Conservation (phyloP, 2,329 filamentous ascomycete genomes). For the Hypoxylon sp. region DNA sequence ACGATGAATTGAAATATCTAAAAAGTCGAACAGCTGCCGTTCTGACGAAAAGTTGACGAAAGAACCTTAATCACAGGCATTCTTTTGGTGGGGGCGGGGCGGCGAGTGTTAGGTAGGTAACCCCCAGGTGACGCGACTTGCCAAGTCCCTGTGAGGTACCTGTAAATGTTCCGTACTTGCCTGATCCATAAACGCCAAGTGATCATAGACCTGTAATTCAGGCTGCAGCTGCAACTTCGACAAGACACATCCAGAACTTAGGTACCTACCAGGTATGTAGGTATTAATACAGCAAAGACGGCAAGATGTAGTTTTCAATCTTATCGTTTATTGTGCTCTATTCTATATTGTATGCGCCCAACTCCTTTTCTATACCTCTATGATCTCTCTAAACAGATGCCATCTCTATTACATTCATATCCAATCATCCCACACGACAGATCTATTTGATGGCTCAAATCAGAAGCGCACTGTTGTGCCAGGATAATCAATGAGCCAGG, state of each 20-base stretch:
- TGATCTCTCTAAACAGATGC: slow-evolving; percentile 19
- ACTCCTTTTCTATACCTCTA: slow-evolving; percentile 21
- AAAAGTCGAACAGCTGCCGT: background rate
- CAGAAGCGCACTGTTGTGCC: slow-evolving; percentile 16
- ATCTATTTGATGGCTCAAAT: slow-evolving; percentile 12
- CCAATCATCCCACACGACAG: slow-evolving; percentile 16
- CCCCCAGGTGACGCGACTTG: background rate
- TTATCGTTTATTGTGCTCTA: slow-evolving; percentile 11
- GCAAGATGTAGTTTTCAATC: background rate
- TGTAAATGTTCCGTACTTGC: background rate
- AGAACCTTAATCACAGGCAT: background rate
- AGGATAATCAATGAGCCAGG: slow-evolving; percentile 15
- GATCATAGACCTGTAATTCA: too few species aligned
- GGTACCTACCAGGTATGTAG: background rate
- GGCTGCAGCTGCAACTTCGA: too few species aligned
- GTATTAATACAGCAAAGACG: background rate
- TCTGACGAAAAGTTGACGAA: background rate
- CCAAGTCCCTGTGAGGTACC: slow-evolving; percentile 1
- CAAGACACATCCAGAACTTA: too few species aligned
- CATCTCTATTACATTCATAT: slow-evolving; percentile 16
- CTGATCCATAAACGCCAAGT: background rate
- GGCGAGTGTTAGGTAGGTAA: background rate
- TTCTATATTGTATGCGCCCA: slow-evolving; percentile 10
- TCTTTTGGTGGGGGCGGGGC: slow-evolving; percentile 20
- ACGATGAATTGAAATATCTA: background rate